Percentiles rank a stretch among this genome's conserved stretches.
Conservation (phyloP, 2,329 filamentous ascomycete genomes). For the Cladosporium phlei region DNA sequence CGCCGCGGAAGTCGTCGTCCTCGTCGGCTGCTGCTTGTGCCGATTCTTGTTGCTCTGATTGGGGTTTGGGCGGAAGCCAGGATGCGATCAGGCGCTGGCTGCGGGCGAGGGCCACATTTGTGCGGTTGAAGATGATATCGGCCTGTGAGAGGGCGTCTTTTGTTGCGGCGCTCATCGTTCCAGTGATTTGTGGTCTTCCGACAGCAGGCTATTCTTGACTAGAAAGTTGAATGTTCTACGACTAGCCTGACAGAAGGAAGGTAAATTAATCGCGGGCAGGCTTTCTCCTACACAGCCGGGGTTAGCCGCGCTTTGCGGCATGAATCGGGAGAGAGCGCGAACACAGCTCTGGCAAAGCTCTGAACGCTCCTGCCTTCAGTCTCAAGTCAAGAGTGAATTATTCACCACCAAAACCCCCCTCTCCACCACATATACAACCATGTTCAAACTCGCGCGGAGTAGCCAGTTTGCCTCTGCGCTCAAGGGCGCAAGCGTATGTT, state of each 20-base stretch:
- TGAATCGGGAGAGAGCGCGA: not conserved
- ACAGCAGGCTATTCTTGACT: not conserved
- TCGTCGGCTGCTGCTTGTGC: slow-evolving; percentile 27
- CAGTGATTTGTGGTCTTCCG: not conserved
- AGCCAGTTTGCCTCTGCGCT: slow-evolving; percentile 76
- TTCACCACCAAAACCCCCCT: slow-evolving; percentile 2
- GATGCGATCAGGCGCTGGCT: slow-evolving; percentile 52
- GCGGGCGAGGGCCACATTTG: slow-evolving; percentile 50
- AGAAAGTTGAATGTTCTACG: not conserved
- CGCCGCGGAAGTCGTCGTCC: slow-evolving; percentile 47
- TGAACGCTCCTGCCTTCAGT: no score
- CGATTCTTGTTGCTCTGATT: slow-evolving; percentile 38
- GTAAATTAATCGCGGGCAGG: not conserved
- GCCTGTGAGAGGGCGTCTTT: slow-evolving; percentile 25
- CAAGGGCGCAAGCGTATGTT: slow-evolving; percentile 65
- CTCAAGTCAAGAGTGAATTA: slow-evolving; percentile 8
- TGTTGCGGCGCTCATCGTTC: slow-evolving; percentile 4
- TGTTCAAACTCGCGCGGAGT: slow-evolving; percentile 85
- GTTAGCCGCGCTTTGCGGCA: not conserved
- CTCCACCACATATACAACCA: slow-evolving; percentile 36
- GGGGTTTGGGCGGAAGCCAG: slow-evolving; percentile 45
- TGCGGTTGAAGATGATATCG: slow-evolving; percentile 52
- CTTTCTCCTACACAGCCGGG: not conserved
- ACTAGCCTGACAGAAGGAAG: not conserved
- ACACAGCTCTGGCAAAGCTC: slow-evolving; percentile 4